phyloP scores from a whole-genome alignment of 2,329 filamentous ascomycete species.

The Scedosporium aurantiacum region DNA sequence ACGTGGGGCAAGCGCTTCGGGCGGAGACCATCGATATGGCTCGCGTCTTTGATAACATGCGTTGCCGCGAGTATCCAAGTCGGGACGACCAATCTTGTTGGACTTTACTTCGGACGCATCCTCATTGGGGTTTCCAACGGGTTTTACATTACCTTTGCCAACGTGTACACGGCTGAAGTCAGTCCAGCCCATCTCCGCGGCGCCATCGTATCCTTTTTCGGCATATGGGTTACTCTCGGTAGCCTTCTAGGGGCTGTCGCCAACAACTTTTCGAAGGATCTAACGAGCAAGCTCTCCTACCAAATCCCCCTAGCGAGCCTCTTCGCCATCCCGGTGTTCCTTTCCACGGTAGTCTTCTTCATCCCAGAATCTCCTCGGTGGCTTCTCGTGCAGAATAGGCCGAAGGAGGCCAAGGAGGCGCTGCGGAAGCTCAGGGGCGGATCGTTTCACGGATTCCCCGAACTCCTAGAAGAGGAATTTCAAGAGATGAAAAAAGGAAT shows the following conservation, averaged over 20 bases:
- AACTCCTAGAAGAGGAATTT: conserved; percentile 21
- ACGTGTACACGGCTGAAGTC: conserved; percentile 34
- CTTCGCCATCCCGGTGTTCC: conserved; percentile 24
- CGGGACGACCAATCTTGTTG: conserved; percentile 37
- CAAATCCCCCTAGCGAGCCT: conserved; percentile 26
- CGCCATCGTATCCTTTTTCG: conserved; percentile 16
- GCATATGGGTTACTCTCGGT: conserved; percentile 3
- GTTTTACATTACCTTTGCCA: conserved; percentile 44
- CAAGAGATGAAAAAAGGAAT: conserved; percentile 27
- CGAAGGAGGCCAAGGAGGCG: conserved; percentile 15
- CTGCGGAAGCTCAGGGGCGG: conserved; percentile 14
- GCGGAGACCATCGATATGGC: conserved; percentile 26
- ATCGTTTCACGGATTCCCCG: conserved; percentile 9
- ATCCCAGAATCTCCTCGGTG: conserved; percentile 31
- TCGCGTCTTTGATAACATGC: conserved; percentile 35
- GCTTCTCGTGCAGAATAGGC: conserved; percentile 18
- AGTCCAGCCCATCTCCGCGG: conserved; percentile 29
- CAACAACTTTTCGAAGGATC: conserved; percentile 16
- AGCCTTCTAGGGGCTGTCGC: conserved; percentile 12
- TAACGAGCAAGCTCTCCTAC: conserved; percentile 14
- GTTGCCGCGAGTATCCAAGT: conserved; percentile 47
- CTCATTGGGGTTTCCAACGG: conserved; percentile 47
- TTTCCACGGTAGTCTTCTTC: conserved; percentile 21
- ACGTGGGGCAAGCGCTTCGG: conserved; percentile 24
- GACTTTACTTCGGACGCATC: conserved; percentile 42